Base-by-base conservation (phyloP, 306 rosid genomes). In the Sechiopsis laciniata region DNA sequence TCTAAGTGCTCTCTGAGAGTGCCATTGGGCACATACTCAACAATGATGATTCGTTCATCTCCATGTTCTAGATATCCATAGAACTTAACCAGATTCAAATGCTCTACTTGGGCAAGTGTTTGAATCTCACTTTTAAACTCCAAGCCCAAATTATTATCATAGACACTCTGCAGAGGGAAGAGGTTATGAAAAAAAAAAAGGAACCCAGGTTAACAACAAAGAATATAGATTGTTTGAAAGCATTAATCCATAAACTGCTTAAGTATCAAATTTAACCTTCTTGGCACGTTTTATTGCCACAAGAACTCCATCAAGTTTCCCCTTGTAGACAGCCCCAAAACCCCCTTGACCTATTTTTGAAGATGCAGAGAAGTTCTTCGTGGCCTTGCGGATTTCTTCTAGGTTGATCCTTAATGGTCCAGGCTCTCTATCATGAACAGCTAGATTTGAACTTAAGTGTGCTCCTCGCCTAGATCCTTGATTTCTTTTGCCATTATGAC, bases 331-430 rank as follows among this genome's bases (percentile, higher is more conserved):
- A 8, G 93, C 77, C 59, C 99, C 99, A 56, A 95, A 95, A 72
- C 99, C 99, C 24, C 99, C 99, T 85, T 89, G 99, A 58, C 99
- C 99, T 65, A 95, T 84, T 87, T 91, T 91, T 42, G 74, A 78
- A 69, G 97, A 71, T 10, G 96, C 87, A 17, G 97, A 91, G 85
- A 95, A 95, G 68, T 85, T 95, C 74, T 79, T 89, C 0, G 99
- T 95, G 78, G 82, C 96, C 80, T 67, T 83, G 55, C 77, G 54
- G 73, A 95, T 86, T 82, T 88, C 92, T 55, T 91, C 90, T 80
- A 89, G 78, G 62, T 86, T 86, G 84, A 86, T 88, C 65, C 81
- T 88, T 58, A 85, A 75, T 76, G 70, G 45, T 76, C 87, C 86
- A 51, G 89, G 84, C 72, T 86, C 96, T 20, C 84, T 80, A 64